A percentile compares a stretch with the other conserved stretches of the same genome.
Conservation (phyloP, 495 filamentous ascomycete genomes). For the Penicillium antarcticum region DNA sequence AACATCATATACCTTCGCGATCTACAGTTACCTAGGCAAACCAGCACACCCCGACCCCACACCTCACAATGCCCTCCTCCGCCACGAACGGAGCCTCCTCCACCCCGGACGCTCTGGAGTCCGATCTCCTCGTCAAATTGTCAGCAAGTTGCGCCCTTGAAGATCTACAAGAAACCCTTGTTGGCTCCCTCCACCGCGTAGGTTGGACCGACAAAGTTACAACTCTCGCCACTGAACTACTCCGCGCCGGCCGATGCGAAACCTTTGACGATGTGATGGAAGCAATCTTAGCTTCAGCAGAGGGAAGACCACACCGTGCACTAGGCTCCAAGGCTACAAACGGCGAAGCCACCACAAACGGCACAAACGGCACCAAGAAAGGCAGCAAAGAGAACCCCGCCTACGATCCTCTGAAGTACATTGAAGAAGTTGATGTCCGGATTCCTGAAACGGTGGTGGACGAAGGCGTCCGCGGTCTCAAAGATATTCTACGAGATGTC, state of each 20-base stretch:
- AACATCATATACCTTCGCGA: too few relatives aligned
- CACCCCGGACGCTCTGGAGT: conserved; percentile 40
- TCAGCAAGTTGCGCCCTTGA: conserved; percentile 40
- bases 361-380: conserved; percentile 24
- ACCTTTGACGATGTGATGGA: conserved; percentile 47
- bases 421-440: conserved; percentile 39
- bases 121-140: conserved; percentile 42
- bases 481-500: conserved; percentile 48
- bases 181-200: conserved; percentile 39
- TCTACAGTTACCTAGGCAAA: not conserved
- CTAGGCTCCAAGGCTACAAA: conserved; percentile 20
- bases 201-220: conserved; percentile 45
- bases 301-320: conserved; percentile 33
- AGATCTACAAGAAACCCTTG: conserved; percentile 41
- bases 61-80: conserved; percentile 25
- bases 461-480: conserved; percentile 44
- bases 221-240: conserved; percentile 37
- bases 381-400: conserved; percentile 15
- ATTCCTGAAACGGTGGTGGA: conserved; percentile 41
- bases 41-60: not conserved
- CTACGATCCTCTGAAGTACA: conserved; percentile 26
- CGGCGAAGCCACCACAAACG: conserved; percentile 15
- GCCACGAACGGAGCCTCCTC: conserved; percentile 18
- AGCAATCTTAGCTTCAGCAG: conserved; percentile 40
- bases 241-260: conserved; percentile 45